phyloP scores from a whole-genome alignment of 768 basidiomycete genomes.

The Vishniacozyma victoriae region DNA sequence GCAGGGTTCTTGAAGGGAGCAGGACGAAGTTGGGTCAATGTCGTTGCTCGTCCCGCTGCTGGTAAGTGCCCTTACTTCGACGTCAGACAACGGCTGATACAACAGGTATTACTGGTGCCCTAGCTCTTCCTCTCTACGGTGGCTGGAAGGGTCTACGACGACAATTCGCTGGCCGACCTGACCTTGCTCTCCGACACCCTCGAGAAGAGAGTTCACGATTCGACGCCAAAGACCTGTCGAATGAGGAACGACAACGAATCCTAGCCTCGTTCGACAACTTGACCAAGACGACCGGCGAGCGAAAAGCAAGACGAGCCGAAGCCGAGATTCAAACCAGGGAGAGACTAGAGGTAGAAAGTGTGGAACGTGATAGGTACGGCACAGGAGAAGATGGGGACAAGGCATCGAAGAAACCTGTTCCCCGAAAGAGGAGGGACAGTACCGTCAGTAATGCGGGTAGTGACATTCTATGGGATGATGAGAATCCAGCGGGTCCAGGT shows the following conservation, averaged over 20 bases:
- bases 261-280: conserved; percentile 7
- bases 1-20: neutral
- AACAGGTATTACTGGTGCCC: conserved; percentile 28
- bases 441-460: neutral
- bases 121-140: conserved; percentile 34
- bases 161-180: conserved; percentile 17
- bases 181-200: conserved; percentile 22
- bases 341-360: neutral
- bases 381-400: neutral
- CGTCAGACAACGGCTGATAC: conserved; percentile 46
- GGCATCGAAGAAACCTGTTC: neutral
- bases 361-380: neutral
- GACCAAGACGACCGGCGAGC: conserved; percentile 6
- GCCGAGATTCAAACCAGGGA: neutral
- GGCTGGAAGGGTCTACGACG: conserved; percentile 23
- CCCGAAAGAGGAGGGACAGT: neutral
- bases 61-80: conserved; percentile 4
- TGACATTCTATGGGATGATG: neutral
- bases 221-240: neutral
- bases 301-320: neutral
- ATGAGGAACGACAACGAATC: conserved; percentile 11
- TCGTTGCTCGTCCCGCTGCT: conserved; percentile 45
- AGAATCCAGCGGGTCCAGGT: neutral
- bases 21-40: conserved; percentile 29
- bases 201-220: conserved; percentile 11